Conservation (phyloP, 208 protist genomes). For the Leishmania amazonensis region DNA sequence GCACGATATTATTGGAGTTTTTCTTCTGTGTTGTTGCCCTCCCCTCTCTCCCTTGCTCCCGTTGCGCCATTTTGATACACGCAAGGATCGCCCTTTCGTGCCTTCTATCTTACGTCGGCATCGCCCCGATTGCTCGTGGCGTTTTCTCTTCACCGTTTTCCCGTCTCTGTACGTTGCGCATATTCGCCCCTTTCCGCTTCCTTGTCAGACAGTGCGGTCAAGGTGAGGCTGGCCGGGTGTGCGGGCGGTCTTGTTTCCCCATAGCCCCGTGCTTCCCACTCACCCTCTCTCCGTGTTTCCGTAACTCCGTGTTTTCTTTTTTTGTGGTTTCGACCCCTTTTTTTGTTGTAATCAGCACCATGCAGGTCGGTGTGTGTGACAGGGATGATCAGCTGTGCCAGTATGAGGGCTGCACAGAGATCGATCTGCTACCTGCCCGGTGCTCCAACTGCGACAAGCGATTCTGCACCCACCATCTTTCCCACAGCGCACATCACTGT, state of each 20-base stretch:
- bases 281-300: not conserved
- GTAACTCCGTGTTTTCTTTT: not conserved
- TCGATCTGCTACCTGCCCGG: slow-evolving; percentile 66
- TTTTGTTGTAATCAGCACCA: slow-evolving; percentile 23
- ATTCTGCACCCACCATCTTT: slow-evolving; percentile 84
- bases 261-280: not conserved
- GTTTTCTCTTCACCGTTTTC: not conserved
- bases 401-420: slow-evolving; percentile 65
- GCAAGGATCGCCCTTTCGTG: not conserved
- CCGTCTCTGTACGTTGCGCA: not conserved
- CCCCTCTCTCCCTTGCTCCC: not conserved
- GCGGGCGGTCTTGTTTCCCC: not conserved
- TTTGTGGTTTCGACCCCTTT: not conserved
- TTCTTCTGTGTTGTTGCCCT: not conserved
- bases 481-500: slow-evolving; percentile 64
- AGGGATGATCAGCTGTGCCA: slow-evolving; percentile 71
- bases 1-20: not conserved
- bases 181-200: not conserved
- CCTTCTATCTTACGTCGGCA: not conserved
- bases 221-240: not conserved
- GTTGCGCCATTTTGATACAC: not conserved
- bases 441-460: slow-evolving; percentile 73
- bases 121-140: not conserved
- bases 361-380: slow-evolving; percentile 89
- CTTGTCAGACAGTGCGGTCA: not conserved